Evolutionary conservation across 2,329 filamentous ascomycete species (phyloP), one percentile per base, ranked within the genome.

Genomic region (Aspergillus phoenicis): DNA sequence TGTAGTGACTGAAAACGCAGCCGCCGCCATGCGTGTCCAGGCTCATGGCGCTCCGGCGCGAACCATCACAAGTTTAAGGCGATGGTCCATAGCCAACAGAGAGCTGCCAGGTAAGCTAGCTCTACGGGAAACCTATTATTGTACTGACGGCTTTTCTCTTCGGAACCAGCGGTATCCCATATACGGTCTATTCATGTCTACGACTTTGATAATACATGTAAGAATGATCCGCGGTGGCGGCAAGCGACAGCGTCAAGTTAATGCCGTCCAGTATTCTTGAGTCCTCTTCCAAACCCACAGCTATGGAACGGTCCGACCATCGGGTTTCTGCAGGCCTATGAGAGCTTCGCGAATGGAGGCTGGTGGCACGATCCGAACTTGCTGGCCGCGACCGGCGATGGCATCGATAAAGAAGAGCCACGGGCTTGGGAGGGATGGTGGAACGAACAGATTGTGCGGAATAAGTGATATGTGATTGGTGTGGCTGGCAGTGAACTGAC

Each of bases 281-380:
- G 91, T 13, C 95, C 95, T 5, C 81, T 97, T 1, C 95, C 95
- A 1, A 98, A 97, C 71, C 87, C 88, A 3, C 89, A 92, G 67
- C 77, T 99, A 72, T 99, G 95, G 95, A 90, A 89, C 66, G 85
- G 86, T 1, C 82, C 84, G 33, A 94, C 92, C 0, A 87, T 96
- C 53, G 91, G 92, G 52, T 84, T 88, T 62, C 82, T 99, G 10
- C 87, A 90, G 62, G 88, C 84, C 51, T 88, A 90, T 66, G 90
- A 96, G 66, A 83, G 85, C 56, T 91, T 98, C 68, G 81, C 87
- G 63, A 90, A 89, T 67, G 94, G 93, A 66, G 93, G 94, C 64
- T 99, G 95, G 95, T 99, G 95, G 95, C 95, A 99, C 77, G 93
- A 98, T 72, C 85, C 87, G 47, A 87, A 87, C 64, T 93, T 99